Evolutionary conservation across 768 basidiomycete genomes (phyloP).

Genomic region (Peribolospora baueri): DNA sequence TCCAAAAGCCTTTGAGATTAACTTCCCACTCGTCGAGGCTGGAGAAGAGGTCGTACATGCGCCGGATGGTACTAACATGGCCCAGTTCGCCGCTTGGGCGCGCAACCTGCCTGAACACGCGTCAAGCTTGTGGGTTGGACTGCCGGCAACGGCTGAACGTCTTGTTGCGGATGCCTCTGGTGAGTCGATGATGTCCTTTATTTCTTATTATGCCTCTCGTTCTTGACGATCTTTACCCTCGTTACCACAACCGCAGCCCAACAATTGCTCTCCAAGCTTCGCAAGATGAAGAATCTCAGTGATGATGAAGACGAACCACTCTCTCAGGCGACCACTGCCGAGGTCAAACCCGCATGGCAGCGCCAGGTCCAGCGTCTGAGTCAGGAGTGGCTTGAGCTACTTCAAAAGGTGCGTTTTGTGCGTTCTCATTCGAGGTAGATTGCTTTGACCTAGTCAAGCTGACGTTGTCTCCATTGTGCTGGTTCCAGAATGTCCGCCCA

Average conservation of each 20-base stretch:
- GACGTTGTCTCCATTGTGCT: no score
- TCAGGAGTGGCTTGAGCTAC: constrained; percentile 49
- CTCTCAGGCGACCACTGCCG: constrained; percentile 25
- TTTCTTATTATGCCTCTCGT: background rate
- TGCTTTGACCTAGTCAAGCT: no score
- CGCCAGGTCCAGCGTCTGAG: no score
- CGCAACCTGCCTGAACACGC: constrained; percentile 62
- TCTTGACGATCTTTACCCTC: background rate
- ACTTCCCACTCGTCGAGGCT: constrained; percentile 56
- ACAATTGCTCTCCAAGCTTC: constrained; percentile 55
- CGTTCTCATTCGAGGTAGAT: background rate
- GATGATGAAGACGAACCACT: constrained; percentile 45
- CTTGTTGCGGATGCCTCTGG: constrained; percentile 82
- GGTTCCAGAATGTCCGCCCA: no score
- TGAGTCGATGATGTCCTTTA: constrained; percentile 18
- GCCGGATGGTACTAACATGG: constrained; percentile 79
- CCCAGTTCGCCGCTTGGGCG: constrained; percentile 78
- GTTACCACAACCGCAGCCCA: constrained; percentile 31
- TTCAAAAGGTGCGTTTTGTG: constrained; percentile 47
- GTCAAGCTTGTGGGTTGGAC: constrained; percentile 7
- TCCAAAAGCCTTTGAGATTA: constrained; percentile 65
- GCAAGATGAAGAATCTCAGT: constrained; percentile 71
- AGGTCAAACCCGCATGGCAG: background rate
- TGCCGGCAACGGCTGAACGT: constrained; percentile 75
- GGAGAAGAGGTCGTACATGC: constrained; percentile 36